These are phyloP conservation scores for Fusarium dimerum DNA, from an alignment of 2,329 filamentous ascomycete genomes.

Conservation along the genomic window DNA sequence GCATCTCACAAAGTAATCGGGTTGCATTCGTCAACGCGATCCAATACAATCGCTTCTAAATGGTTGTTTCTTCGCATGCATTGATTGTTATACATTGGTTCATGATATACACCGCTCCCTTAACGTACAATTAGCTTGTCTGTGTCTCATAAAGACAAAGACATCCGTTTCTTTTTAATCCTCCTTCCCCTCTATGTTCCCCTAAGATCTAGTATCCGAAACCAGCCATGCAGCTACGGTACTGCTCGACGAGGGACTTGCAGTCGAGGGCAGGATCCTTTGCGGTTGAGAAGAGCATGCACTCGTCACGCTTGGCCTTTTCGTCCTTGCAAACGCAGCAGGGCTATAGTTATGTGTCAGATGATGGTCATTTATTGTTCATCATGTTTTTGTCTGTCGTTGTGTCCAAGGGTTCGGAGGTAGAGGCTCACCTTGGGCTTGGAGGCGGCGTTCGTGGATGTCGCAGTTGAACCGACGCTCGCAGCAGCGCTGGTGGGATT, in stretches of 20 bases:
- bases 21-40: no score
- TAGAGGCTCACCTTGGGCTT: conserved; percentile 46
- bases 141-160: background rate
- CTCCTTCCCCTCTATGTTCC: conserved; percentile 40
- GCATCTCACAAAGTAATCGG: no score
- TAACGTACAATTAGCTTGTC: background rate
- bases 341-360: conserved; percentile 57
- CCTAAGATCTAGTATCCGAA: conserved; percentile 69
- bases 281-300: conserved; percentile 94
- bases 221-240: conserved; percentile 88
- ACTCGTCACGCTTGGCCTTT: conserved; percentile 91
- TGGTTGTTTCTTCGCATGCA: conserved; percentile 24
- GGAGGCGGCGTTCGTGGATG: conserved; percentile 27
- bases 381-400: conserved; percentile 21
- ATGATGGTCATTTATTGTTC: background rate
- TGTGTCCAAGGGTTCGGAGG: background rate
- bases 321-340: conserved; percentile 98
- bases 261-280: conserved; percentile 84
- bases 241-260: conserved; percentile 77
- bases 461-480: conserved; percentile 30
- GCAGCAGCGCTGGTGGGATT: conserved; percentile 27
- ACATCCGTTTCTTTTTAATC: conserved; percentile 31
- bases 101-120: conserved; percentile 27
- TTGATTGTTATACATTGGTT: conserved; percentile 17
- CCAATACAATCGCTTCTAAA: background rate